phyloP scores from a whole-genome alignment of 805 yeast species.

The Saturnispora dispora region DNA sequence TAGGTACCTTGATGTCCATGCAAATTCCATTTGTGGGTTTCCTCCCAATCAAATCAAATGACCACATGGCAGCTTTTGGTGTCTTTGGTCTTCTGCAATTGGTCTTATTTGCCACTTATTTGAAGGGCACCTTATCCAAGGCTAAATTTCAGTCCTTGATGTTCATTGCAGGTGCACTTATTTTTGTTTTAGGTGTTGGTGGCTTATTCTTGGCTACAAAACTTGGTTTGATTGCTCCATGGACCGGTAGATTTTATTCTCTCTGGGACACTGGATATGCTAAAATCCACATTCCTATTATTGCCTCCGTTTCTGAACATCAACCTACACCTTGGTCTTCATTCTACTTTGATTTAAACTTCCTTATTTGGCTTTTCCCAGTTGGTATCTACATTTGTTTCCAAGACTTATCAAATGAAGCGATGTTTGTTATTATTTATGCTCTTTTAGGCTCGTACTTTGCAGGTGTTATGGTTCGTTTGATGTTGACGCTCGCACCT shows the following conservation, averaged over 20 bases:
- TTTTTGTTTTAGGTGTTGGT: conserved; percentile 54
- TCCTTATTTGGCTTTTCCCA: conserved; percentile 97
- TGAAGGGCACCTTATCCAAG: conserved; percentile 63
- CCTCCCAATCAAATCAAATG: conserved; percentile 92
- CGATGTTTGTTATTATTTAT: conserved; percentile 85
- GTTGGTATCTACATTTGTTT: conserved; percentile 89
- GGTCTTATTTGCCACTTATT: conserved; percentile 76
- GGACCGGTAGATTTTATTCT: conserved; percentile 99
- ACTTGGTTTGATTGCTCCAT: conserved; percentile 92
- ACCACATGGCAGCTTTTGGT: conserved; percentile 97
- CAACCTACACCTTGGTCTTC: conserved; percentile 99
- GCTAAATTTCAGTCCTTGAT: conserved; percentile 65
- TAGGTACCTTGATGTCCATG: conserved; percentile 98
- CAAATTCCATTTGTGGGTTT: conserved; percentile 99
- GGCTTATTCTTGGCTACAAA: conserved; percentile 77
- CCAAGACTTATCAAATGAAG: conserved; percentile 85
- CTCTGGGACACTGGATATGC: conserved; percentile 98
- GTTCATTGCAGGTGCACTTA: conserved; percentile 45
- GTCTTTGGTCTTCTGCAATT: conserved; percentile 92
- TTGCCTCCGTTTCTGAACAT: conserved; percentile 98
- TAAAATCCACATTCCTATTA: conserved; percentile 94
- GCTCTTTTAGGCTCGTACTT: conserved; percentile 91
- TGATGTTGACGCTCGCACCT: conserved; percentile 95
- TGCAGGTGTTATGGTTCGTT: conserved; percentile 98
- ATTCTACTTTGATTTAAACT: conserved; percentile 86